Conservation (phyloP, 495 filamentous ascomycete species). For the Aspergillus bridgeri region DNA sequence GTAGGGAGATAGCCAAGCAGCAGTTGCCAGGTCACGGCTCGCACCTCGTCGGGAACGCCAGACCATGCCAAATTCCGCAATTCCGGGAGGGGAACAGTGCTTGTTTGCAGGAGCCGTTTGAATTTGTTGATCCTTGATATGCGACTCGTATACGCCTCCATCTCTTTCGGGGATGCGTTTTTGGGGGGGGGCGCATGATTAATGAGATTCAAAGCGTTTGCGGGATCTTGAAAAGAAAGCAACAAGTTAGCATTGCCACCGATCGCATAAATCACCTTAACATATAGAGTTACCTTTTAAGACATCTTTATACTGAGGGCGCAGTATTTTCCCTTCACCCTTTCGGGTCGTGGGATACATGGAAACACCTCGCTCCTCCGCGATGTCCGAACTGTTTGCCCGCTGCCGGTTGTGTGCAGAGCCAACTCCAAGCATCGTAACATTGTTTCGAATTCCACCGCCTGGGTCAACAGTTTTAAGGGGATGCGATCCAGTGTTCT, state of each 20-base stretch:
- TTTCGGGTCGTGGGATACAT: conserved; percentile 85
- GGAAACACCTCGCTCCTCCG: conserved; percentile 82
- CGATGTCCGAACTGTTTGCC: conserved; percentile 85
- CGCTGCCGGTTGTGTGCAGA: conserved; percentile 37
- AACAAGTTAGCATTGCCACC: conserved; percentile 8
- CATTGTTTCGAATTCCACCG: conserved; percentile 23
- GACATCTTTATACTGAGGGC: conserved; percentile 97
- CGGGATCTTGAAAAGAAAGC: conserved; percentile 62
- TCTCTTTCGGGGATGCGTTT: conserved; percentile 77
- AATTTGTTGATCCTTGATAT: conserved; percentile 98
- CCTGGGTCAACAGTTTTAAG: conserved; percentile 45
- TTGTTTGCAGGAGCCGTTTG: conserved; percentile 89
- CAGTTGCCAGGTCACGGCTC: conserved; percentile 97
- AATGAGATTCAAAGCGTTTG: conserved; percentile 92
- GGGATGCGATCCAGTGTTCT: conserved; percentile 45
- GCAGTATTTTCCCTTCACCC: conserved; percentile 86
- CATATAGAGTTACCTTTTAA: conserved; percentile 55
- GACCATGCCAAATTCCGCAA: conserved; percentile 86
- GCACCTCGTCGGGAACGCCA: conserved; percentile 89
- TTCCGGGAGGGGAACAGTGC: conserved; percentile 79
- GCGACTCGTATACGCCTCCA: conserved; percentile 79
- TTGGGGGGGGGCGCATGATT: conserved; percentile 73
- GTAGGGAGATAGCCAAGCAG: conserved; percentile 93
- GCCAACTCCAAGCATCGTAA: conserved; percentile 34
- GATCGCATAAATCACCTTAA: background rate